These are phyloP conservation scores for Neurospora sp. DNA, from an alignment of 495 filamentous ascomycete genomes.

Conservation along the genomic window DNA sequence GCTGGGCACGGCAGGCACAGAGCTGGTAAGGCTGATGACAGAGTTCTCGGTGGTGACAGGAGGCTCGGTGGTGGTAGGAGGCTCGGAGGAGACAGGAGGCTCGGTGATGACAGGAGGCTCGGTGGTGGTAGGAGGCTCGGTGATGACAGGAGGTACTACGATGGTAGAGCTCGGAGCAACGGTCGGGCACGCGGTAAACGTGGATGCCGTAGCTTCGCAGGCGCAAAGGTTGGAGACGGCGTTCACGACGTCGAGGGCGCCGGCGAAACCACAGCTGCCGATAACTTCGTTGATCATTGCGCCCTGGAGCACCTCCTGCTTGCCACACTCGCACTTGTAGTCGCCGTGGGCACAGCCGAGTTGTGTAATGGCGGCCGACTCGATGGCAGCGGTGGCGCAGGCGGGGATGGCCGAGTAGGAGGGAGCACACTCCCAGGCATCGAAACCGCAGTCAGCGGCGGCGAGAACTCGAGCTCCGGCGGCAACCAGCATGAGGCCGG, in stretches of 20 bases:
- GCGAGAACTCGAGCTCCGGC: background rate
- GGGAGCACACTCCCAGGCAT: background rate
- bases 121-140: background rate
- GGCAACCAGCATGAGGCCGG: background rate
- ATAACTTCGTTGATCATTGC: background rate
- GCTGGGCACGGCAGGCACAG: background rate
- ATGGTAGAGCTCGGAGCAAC: background rate
- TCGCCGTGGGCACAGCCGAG: background rate
- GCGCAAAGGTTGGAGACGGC: background rate
- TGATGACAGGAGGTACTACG: background rate
- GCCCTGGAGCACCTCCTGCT: background rate
- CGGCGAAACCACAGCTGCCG: background rate
- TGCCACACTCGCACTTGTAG: background rate
- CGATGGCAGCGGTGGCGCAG: conserved; percentile 4
- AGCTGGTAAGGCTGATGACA: background rate
- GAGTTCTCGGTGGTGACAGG: too few species aligned
- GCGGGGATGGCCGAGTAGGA: background rate
- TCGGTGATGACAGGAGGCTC: background rate
- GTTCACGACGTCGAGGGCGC: background rate
- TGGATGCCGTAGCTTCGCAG: background rate
- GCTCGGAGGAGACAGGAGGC: background rate
- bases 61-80: background rate
- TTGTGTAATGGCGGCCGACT: background rate
- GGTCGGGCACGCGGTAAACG: background rate
- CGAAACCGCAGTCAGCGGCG: background rate